A percentile compares a stretch with the other conserved stretches of the same genome.
phyloP scores from a whole-genome alignment of 2,329 filamentous ascomycete species.

The Ophiostoma quercus region DNA sequence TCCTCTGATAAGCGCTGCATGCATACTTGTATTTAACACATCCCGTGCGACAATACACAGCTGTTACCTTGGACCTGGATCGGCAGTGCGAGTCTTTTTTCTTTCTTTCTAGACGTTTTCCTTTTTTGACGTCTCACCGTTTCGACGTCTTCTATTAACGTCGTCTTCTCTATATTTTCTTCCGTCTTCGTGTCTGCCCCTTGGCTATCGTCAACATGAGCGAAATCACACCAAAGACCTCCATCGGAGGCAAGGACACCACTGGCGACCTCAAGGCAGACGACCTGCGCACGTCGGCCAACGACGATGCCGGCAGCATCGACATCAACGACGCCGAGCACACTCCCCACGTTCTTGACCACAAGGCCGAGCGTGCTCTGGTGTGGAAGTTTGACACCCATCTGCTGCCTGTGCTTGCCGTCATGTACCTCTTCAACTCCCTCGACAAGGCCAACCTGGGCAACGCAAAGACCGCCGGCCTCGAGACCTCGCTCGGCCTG shows the following conservation, averaged over 20 bases:
- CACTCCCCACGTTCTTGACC: conserved; percentile 35
- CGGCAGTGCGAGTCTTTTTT: background rate
- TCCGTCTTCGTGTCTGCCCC: background rate
- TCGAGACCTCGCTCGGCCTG: conserved; percentile 20
- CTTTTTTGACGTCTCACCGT: background rate
- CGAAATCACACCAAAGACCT: conserved; percentile 7
- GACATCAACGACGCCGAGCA: conserved; percentile 18
- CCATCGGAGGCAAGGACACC: conserved; percentile 1
- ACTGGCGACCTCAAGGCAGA: background rate
- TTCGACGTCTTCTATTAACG: background rate
- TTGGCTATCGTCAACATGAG: background rate
- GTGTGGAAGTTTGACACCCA: conserved; percentile 53
- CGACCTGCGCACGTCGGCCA: background rate
- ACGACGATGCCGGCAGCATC: conserved; percentile 16
- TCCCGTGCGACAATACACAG: background rate
- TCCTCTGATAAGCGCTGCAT: background rate
- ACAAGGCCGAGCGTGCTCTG: conserved; percentile 44
- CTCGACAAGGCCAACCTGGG: conserved; percentile 39
- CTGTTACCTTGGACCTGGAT: background rate
- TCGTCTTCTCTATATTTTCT: too few relatives aligned
- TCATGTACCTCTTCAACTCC: conserved; percentile 52
- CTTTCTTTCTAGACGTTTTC: background rate
- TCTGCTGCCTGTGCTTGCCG: conserved; percentile 48
- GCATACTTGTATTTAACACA: conserved; percentile 3
- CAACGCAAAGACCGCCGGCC: conserved; percentile 26